Base-by-base conservation (phyloP, 1,284 basidiomycete genomes). In the Pyrrhoderma lamaoense region DNA sequence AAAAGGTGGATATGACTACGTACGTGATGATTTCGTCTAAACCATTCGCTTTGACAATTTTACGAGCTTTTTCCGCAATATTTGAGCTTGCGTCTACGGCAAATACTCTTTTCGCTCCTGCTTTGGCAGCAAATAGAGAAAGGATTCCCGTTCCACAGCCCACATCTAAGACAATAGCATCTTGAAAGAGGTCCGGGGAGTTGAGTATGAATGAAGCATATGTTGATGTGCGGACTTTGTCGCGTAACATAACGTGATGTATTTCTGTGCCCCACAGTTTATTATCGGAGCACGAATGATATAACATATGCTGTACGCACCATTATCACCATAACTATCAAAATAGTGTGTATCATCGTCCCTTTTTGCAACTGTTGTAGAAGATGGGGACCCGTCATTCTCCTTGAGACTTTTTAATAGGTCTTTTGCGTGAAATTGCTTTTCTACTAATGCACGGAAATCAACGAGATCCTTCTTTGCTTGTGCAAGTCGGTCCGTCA, bases 311-410 rank as follows among this genome's bases (percentile, higher is more conserved):
- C 45, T 14, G 11, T 1, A 55, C 76, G 16, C 56, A 89, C 91
- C 92, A 61, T 96, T 95, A 58, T 84, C 84, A n/a, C 79, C 88
- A 62, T 99, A 98, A 57, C 86, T 90, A 55, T 90, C 78, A 68
- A 98, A 99, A 68, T 99, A 99, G 64, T 96, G 89, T 0, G 88
- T 79, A 65, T 98, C 95, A 60, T 96, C 90, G 59, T 94, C 90
- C 35, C 83, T 60, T 46, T 65, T 60, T 40, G 74, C 73, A 7
- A 5, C n/a, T 16, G 38, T 40, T 22, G 14, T 7, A 5, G 38
- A 40, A 16, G 38, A 40, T 5, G 14, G 5, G 5, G n/a, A 14
- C 38, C 5, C 38, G 14, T 66, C 64, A 2, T 71, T 55, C 21
- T 69, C 71, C 21, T 75, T 75, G 4, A 71, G 59, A 31, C 79